These are phyloP conservation scores for Basipetospora chlamydospora DNA, from an alignment of 2,329 filamentous ascomycete genomes.

Conservation along the genomic window DNA sequence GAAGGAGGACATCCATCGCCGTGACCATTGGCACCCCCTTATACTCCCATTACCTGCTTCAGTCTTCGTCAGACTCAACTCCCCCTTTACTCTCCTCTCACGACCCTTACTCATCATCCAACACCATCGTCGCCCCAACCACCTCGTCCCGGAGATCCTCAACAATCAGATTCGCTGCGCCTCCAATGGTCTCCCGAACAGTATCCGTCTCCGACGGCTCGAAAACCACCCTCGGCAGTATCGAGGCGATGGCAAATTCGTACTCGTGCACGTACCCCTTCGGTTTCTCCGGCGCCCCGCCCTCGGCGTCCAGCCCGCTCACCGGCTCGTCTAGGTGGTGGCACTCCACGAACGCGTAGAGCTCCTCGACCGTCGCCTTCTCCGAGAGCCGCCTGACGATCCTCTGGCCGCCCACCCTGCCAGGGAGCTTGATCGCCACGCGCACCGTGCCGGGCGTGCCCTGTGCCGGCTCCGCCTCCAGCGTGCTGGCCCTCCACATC, in stretches of 20 bases:
- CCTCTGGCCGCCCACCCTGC: conserved; percentile 47
- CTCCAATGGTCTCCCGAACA: conserved; percentile 58
- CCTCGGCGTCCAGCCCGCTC: conserved; percentile 21
- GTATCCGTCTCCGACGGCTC: conserved; percentile 51
- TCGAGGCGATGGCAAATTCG: conserved; percentile 69
- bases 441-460: conserved; percentile 55
- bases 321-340: no score
- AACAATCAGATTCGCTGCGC: conserved; percentile 75
- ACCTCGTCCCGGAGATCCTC: conserved; percentile 34
- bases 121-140: no score
- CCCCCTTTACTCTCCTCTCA: no score
- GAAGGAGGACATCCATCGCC: no score
- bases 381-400: conserved; percentile 62
- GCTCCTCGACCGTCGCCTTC: conserved; percentile 63
- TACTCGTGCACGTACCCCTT: conserved; percentile 66
- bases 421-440: conserved; percentile 50
- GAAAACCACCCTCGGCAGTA: conserved; percentile 73
- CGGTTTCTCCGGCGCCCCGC: conserved; percentile 29
- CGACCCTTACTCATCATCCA: no score
- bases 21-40: no score
- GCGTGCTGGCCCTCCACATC: conserved; percentile 56
- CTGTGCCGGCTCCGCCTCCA: conserved; percentile 53
- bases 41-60: no score
- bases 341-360: conserved; percentile 95
- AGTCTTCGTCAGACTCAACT: no score